Base-by-base conservation (phyloP, 2,329 filamentous ascomycete genomes). In the Fusarium gaditjirri region DNA sequence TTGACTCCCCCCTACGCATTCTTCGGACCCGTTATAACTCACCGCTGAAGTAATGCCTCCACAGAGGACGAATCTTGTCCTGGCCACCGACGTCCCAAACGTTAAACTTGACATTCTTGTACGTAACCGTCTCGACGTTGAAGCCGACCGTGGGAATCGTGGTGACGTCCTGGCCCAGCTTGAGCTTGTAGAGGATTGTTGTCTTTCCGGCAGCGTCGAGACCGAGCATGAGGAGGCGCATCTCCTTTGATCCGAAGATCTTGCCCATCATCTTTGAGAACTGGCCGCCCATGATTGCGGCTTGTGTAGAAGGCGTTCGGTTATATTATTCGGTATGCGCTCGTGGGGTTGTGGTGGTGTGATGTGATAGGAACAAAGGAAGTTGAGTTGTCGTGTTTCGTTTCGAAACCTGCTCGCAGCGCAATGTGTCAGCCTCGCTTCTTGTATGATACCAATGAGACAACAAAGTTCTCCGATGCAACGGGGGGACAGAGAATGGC, bases 21-120 rank as follows among this genome's bases (percentile, higher is more conserved):
- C 29, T 17, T 19, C 21, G 27, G 27, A 39, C 25, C 19, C 19
- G 23, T 13, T 31, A 39, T 8, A 29, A 80, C 88, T 79, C 83
- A 91, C 92, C 92, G 76, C 91, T 93, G 81, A 97, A 98, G 87
- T 98, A 98, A 87, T 98, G 95, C 84, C 95, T 92, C 95, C 95
- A 98, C 69, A 98, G 87, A 72, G 95, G 95, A 75, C 95, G 90
- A 80, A 98, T 98, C 91, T 98, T 98, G 89, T 98, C 95, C 88
- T 98, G 95, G 74, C 95, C 95, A 84, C 95, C 95, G 68, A 98
- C 95, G 86, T 98, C 95, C 95, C 95, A 98, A 72, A 98, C 95
- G 79, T 97, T 98, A 88, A 98, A 98, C 85, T 98, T 97, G 84
- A 98, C 95, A 83, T 98, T 98, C 89, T 98, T 98, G 88, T 97